Evolutionary conservation across 2,329 filamentous ascomycete species (phyloP), one percentile per base, ranked within the genome.

Genomic region (Botrytis fragariae): DNA sequence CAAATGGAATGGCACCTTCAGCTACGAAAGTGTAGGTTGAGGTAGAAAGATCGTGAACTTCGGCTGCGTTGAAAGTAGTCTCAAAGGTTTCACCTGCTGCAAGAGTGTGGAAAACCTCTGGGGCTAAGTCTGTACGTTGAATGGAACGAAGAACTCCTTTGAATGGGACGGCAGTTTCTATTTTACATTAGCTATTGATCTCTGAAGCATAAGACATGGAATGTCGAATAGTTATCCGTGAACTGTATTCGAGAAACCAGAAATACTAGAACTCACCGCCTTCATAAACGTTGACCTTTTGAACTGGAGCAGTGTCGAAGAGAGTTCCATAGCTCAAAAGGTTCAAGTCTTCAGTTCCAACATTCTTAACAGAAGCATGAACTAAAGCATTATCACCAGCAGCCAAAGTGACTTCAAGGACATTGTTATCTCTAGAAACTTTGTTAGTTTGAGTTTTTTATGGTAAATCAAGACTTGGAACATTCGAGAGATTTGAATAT

Each of bases 21-120:
- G 89, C 85, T 71, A 85, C 83, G 67, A 93, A 81, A 71, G 86
- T 86, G 78, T 89, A 89, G 69, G 83, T 82, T 73, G 89, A 90
- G 69, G 87, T 86, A 75, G 57, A 80, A 79, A 73, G 76, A 25
- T 83, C 81, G 76, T 86, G 84, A 7, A 85, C 80, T 73, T 83
- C 79, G 42, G 84, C 84, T 54, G 84, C 78, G 69, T 85, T 83
- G 42, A 86, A 81, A 5, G 82, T 84, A 29, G 84, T 79, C 67
- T 83, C 82, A 74, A 84, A 82, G 10, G 81, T 83, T 73, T 83
- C 80, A 73, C 81, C 76, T 18, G 83, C 82, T 61, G 83, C 79
- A n/a, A 86, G 77, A 14, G 80, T 77, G 48, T 82, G 77, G 77
- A 86, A 86, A 61, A 82, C 80, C 8, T 83, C 80, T 20, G 79